A percentile compares a stretch with the other conserved stretches of the same genome.
Evolutionary conservation across 164 flowering plant species (phyloP).

Genomic region (Tinospora cordifolia): DNA sequence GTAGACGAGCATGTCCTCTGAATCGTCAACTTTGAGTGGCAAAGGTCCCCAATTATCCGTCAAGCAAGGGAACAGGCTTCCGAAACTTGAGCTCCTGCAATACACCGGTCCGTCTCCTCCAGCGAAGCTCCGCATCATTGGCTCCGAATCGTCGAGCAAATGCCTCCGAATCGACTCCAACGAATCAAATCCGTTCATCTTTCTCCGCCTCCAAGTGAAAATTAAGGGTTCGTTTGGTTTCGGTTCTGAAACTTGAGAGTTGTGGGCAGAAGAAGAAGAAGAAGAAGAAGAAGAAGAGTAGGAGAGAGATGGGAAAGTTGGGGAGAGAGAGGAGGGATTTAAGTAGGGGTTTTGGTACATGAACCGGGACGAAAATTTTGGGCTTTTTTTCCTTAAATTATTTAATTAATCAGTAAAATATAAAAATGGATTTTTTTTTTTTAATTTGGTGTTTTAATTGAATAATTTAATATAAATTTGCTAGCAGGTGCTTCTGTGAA

Average conservation of each 20-base stretch:
- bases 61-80: conserved; percentile 46
- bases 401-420: no score
- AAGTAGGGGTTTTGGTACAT: conserved; percentile 2
- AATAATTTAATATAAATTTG: no score
- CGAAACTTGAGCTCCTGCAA: conserved; percentile 46
- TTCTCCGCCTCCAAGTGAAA: neutral
- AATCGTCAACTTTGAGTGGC: conserved; percentile 65
- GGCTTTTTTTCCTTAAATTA: neutral
- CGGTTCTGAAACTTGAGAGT: neutral
- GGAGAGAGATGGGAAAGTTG: neutral
- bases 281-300: neutral
- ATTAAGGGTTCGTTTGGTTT: neutral
- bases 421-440: no score
- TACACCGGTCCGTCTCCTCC: conserved; percentile 18
- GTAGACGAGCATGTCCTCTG: conserved; percentile 77
- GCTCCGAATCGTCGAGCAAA: conserved; percentile 39
- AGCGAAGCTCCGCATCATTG: neutral
- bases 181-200: conserved; percentile 24
- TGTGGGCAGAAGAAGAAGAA: neutral
- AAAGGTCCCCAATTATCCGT: conserved; percentile 72
- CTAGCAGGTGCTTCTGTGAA: neutral
- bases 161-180: conserved; percentile 48
- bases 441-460: no score
- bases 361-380: neutral
- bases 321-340: neutral